Conservation (phyloP, 1,284 basidiomycete genomes). For the Tranzscheliella williamsii region DNA sequence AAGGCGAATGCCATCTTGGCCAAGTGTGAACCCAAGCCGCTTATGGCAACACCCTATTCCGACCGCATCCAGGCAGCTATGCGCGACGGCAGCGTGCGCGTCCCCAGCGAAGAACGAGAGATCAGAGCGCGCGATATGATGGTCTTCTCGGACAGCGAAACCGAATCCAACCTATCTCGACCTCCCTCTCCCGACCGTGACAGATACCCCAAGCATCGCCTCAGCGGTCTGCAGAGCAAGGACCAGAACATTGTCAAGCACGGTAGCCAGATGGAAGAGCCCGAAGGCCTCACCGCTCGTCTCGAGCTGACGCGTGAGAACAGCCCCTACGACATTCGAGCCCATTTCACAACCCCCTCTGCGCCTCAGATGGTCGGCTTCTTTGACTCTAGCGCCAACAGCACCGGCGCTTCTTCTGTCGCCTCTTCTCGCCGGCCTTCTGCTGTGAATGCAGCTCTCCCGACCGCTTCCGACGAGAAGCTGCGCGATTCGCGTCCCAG, state of each 20-base stretch:
- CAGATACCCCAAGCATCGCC: constrained; percentile 47
- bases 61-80: constrained; percentile 40
- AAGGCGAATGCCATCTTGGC: constrained; percentile 8
- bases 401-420: constrained; percentile 22
- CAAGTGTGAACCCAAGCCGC: constrained; percentile 38
- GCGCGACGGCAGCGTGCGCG: constrained; percentile 27
- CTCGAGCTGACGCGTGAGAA: constrained; percentile 46
- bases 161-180: constrained; percentile 52
- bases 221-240: constrained; percentile 51
- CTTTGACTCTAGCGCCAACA: constrained; percentile 11
- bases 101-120: constrained; percentile 44
- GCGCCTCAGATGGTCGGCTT: constrained; percentile 6
- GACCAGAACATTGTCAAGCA: constrained; percentile 50
- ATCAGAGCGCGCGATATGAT: constrained; percentile 43
- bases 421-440: constrained; percentile 24
- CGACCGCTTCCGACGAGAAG: constrained; percentile 3
- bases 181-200: constrained; percentile 49
- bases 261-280: constrained; percentile 16
- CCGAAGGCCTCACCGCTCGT: constrained; percentile 18
- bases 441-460: constrained; percentile 3
- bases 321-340: constrained; percentile 41
- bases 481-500: constrained; percentile 16
- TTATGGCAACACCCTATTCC: constrained; percentile 37
- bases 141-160: constrained; percentile 47
- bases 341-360: constrained; percentile 14